These are phyloP conservation scores for Malassezia arunalokei DNA, from an alignment of 1,284 basidiomycete genomes.

Conservation along the genomic window DNA sequence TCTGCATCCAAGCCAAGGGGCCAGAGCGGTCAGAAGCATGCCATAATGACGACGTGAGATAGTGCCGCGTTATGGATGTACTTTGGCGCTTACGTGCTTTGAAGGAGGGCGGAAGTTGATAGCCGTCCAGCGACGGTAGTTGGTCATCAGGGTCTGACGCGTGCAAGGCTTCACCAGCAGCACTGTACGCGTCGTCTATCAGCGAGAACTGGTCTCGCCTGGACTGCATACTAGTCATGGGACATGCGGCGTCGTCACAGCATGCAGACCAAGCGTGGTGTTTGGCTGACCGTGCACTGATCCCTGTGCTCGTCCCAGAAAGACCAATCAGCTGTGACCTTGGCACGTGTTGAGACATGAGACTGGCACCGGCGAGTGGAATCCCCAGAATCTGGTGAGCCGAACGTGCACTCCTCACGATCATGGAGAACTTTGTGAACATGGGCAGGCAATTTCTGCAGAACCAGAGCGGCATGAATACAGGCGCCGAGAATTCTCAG, in stretches of 20 bases:
- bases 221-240: no score
- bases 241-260: no score
- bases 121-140: neutral
- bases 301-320: neutral
- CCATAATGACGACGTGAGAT: neutral
- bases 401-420: neutral
- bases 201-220: no score
- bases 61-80: neutral
- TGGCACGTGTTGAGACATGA: no score
- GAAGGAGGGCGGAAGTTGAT: neutral
- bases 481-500: neutral
- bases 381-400: no score
- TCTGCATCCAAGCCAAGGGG: no score
- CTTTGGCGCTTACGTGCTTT: neutral
- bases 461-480: neutral
- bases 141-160: no score
- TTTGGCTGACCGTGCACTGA: neutral
- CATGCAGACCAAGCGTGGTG: no score
- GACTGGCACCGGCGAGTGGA: no score
- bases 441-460: conserved; percentile 15
- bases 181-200: no score
- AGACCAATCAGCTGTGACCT: no score
- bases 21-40: neutral
- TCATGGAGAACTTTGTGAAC: conserved; percentile 18
- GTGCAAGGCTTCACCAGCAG: no score